These are phyloP conservation scores for Peniophora sp. DNA, from an alignment of 1,284 basidiomycete genomes.

Conservation along the genomic window DNA sequence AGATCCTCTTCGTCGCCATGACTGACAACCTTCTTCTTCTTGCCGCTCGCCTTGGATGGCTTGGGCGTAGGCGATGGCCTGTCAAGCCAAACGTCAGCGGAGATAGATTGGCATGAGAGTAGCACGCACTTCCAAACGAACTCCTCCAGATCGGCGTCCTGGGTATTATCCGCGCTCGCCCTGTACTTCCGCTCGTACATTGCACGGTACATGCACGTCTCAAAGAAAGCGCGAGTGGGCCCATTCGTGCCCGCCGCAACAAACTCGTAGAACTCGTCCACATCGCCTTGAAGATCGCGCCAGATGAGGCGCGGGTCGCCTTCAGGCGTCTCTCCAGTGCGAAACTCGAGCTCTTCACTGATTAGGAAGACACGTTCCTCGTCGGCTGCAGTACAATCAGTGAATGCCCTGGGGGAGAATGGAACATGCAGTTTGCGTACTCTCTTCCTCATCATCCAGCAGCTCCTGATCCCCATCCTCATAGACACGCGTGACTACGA, in stretches of 20 bases:
- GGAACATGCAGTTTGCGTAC: constrained; percentile 38
- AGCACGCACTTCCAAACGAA: constrained; percentile 69
- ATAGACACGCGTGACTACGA: constrained; percentile 93
- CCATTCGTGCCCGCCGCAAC: constrained; percentile 73
- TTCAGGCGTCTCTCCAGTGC: constrained; percentile 60
- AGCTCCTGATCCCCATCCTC: constrained; percentile 94
- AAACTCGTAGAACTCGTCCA: constrained; percentile 80
- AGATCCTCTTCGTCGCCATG: constrained; percentile 10
- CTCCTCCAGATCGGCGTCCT: constrained; percentile 64
- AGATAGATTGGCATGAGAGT: not conserved
- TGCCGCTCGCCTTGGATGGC: constrained; percentile 14
- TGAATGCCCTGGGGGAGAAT: not conserved
- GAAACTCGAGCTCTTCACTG: constrained; percentile 82
- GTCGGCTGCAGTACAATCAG: constrained; percentile 47
- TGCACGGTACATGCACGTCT: constrained; percentile 89
- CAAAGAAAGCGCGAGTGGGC: constrained; percentile 83
- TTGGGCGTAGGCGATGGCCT: constrained; percentile 18
- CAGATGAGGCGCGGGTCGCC: constrained; percentile 82
- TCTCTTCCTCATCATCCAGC: constrained; percentile 92
- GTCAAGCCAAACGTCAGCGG: constrained; percentile 26
- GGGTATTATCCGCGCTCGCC: constrained; percentile 59
- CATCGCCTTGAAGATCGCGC: constrained; percentile 82
- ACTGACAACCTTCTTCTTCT: constrained; percentile 13
- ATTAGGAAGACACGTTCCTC: constrained; percentile 91
- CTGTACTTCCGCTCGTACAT: constrained; percentile 91